Percentiles rank a stretch among this genome's conserved stretches.
These are phyloP conservation scores for Patellaria atrata DNA, from an alignment of 495 filamentous ascomycete genomes.

Conservation along the genomic window DNA sequence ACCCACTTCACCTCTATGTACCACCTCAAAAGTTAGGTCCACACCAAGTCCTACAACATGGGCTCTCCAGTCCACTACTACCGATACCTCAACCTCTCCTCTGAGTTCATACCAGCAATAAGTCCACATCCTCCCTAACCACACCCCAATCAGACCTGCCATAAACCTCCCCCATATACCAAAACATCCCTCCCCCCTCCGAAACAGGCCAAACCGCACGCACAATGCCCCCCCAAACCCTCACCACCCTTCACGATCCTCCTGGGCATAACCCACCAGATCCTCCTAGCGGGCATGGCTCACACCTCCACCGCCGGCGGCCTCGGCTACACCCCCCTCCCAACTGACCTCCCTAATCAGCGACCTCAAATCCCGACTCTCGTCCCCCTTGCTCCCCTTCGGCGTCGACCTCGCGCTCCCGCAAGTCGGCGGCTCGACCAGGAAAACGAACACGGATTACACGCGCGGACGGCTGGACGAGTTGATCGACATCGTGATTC, in stretches of 20 bases:
- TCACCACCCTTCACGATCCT: slow-evolving; percentile 65
- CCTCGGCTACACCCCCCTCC: slow-evolving; percentile 66
- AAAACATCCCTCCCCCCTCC: background rate
- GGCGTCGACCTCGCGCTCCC: slow-evolving; percentile 80
- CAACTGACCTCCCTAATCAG: slow-evolving; percentile 69
- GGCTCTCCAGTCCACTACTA: no score
- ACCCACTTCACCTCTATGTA: no score
- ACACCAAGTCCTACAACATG: no score
- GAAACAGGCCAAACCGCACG: background rate
- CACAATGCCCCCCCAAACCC: slow-evolving; percentile 23
- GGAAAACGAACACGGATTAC: slow-evolving; percentile 87
- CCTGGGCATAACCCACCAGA: slow-evolving; percentile 63
- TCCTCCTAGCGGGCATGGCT: slow-evolving; percentile 82
- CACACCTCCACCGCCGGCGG: slow-evolving; percentile 76
- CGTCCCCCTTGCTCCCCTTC: slow-evolving; percentile 52
- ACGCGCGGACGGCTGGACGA: slow-evolving; percentile 71
- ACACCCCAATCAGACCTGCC: no score
- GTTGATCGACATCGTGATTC: slow-evolving; percentile 65
- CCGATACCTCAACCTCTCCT: no score
- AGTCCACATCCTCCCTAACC: no score
- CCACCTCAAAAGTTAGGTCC: no score
- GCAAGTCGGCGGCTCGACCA: slow-evolving; percentile 62
- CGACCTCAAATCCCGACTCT: slow-evolving; percentile 61
- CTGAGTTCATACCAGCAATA: no score
- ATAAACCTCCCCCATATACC: no score